These are phyloP conservation scores for Penicillium hordei DNA, from an alignment of 2,329 filamentous ascomycete genomes.

Conservation along the genomic window DNA sequence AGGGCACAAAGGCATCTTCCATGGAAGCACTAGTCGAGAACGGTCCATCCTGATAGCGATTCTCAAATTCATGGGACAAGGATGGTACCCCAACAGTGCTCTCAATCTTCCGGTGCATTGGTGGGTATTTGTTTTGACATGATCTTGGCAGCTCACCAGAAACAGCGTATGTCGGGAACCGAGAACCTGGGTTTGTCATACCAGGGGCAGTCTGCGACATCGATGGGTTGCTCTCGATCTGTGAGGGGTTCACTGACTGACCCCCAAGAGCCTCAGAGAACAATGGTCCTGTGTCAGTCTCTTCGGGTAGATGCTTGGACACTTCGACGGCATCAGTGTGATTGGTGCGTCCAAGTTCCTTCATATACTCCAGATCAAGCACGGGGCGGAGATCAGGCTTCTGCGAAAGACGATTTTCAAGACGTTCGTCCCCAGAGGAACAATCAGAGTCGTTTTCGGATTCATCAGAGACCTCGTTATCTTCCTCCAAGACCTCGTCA, in stretches of 20 bases:
- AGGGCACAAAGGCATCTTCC: neutral
- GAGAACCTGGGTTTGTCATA: constrained; percentile 5
- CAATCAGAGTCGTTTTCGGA: neutral
- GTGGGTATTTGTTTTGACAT: neutral
- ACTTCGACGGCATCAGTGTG: constrained; percentile 3
- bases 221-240: neutral
- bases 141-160: neutral
- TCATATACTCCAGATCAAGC: neutral
- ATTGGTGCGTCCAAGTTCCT: neutral
- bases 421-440: neutral
- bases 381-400: neutral
- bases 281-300: neutral
- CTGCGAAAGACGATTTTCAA: neutral
- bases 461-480: constrained; percentile 15
- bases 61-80: neutral
- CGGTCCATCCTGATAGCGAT: constrained; percentile 25
- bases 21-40: constrained; percentile 7
- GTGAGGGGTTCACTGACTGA: neutral
- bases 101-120: neutral
- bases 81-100: neutral
- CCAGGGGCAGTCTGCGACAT: neutral
- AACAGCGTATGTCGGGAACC: constrained; percentile 2
- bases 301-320: neutral
- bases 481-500: constrained; percentile 5
- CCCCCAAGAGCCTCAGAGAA: neutral